phyloP scores from a whole-genome alignment of 1,284 basidiomycete genomes.

The Hypsizygus ulmarius region DNA sequence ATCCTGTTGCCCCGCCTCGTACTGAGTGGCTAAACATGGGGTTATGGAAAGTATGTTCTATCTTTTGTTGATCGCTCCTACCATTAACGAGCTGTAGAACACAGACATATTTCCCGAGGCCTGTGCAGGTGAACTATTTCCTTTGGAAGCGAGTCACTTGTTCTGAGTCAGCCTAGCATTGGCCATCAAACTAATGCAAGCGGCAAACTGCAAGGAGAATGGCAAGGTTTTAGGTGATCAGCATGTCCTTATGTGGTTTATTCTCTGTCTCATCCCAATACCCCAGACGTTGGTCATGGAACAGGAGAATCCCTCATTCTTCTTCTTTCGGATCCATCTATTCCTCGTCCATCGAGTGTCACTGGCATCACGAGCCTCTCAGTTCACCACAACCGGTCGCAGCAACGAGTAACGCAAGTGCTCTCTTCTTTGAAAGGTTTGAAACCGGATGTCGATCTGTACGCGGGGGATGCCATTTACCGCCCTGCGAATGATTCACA shows the following conservation, averaged over 20 bases:
- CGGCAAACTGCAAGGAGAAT: constrained; percentile 39
- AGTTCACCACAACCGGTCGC: constrained; percentile 48
- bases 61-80: neutral
- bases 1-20: constrained; percentile 30
- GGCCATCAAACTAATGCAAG: constrained; percentile 48
- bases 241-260: neutral
- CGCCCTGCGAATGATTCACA: constrained; percentile 31
- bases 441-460: constrained; percentile 31
- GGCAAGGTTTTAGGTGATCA: constrained; percentile 43
- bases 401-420: constrained; percentile 38
- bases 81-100: constrained; percentile 31
- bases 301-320: constrained; percentile 67
- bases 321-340: constrained; percentile 40
- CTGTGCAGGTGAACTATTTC: constrained; percentile 48
- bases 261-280: constrained; percentile 6
- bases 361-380: constrained; percentile 61
- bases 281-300: constrained; percentile 67
- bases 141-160: neutral
- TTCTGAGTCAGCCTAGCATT: constrained; percentile 40
- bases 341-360: constrained; percentile 49
- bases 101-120: constrained; percentile 55
- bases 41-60: constrained; percentile 51
- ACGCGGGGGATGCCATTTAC: constrained; percentile 52
- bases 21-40: constrained; percentile 74
- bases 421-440: constrained; percentile 13